These are phyloP conservation scores for Yarrowia keelungensis DNA, from an alignment of 805 yeast species.

Conservation along the genomic window DNA sequence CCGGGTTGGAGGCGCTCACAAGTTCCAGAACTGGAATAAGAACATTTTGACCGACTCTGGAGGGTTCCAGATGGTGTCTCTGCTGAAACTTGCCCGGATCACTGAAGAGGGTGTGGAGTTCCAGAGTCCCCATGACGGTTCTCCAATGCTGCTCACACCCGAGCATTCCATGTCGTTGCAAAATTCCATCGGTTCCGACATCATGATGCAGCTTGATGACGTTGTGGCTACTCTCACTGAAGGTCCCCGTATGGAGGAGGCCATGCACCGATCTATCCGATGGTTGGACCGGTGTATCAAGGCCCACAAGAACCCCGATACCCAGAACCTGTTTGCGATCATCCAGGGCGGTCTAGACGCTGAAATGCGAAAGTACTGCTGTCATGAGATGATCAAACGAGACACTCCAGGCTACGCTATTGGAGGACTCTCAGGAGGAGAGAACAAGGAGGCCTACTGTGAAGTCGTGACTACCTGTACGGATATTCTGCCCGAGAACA, in stretches of 20 bases:
- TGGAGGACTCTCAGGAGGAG: slow-evolving; percentile 58
- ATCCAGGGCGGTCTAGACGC: slow-evolving; percentile 57
- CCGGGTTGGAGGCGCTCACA: slow-evolving; percentile 55
- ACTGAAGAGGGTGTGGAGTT: slow-evolving; percentile 58
- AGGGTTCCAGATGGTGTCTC: slow-evolving; percentile 57
- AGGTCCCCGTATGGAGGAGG: slow-evolving; percentile 56
- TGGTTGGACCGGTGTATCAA: slow-evolving; percentile 56
- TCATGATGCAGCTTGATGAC: slow-evolving; percentile 58
- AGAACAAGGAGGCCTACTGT: slow-evolving; percentile 54
- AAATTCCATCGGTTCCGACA: slow-evolving; percentile 56
- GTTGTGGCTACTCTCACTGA: slow-evolving; percentile 55
- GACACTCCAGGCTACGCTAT: slow-evolving; percentile 58
- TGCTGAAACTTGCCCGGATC: slow-evolving; percentile 55
- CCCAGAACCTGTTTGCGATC: slow-evolving; percentile 55
- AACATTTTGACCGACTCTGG: slow-evolving; percentile 56
- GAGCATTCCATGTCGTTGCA: slow-evolving; percentile 57
- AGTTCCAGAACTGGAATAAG: slow-evolving; percentile 53
- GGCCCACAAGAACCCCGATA: slow-evolving; percentile 54
- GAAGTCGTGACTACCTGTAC: slow-evolving; percentile 53
- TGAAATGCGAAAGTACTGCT: slow-evolving; percentile 52
- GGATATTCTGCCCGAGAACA: slow-evolving; percentile 52
- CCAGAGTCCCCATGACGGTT: slow-evolving; percentile 55
- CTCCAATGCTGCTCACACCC: slow-evolving; percentile 57
- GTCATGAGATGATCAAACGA: slow-evolving; percentile 54
- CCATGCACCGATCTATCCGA: slow-evolving; percentile 54